Percentiles rank a stretch among this genome's conserved stretches.
Evolutionary conservation across 2,329 filamentous ascomycete species (phyloP).

Genomic region (Sarocladium brachiariae): DNA sequence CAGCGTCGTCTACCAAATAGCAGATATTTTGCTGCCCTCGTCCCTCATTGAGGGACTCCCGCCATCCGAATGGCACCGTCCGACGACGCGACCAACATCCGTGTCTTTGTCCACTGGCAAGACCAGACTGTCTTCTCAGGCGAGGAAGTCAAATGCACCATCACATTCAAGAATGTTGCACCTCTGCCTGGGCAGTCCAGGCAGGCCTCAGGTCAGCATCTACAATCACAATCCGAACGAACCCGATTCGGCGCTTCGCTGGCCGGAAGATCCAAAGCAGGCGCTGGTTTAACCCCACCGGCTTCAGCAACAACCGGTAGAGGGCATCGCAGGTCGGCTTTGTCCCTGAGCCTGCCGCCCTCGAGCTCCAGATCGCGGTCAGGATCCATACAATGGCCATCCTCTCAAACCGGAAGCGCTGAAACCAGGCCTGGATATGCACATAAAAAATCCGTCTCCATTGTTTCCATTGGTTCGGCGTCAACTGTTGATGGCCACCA

Average conservation of each 20-base stretch:
- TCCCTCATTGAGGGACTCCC: conserved; percentile 22
- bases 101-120: conserved; percentile 92
- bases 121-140: conserved; percentile 93
- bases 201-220: conserved; percentile 15
- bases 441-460: conserved; percentile 73
- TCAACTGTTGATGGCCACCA: conserved; percentile 40
- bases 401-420: conserved; percentile 23
- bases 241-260: conserved; percentile 37
- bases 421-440: conserved; percentile 40
- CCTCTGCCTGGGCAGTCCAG: conserved; percentile 31
- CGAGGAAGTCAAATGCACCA: conserved; percentile 90
- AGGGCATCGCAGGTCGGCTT: conserved; percentile 57
- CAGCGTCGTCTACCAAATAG: background rate
- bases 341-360: conserved; percentile 55
- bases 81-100: conserved; percentile 61
- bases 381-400: conserved; percentile 41
- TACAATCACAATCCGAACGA: conserved; percentile 22
- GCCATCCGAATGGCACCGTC: conserved; percentile 35
- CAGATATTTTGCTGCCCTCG: background rate
- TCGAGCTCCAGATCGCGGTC: conserved; percentile 36
- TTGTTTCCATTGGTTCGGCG: conserved; percentile 65
- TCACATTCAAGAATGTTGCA: conserved; percentile 88
- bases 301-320: conserved; percentile 32
- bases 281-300: conserved; percentile 37
- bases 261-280: conserved; percentile 33